These are phyloP conservation scores for Pseudophaeomoniella oleicola DNA, from an alignment of 2,329 filamentous ascomycete species.

Conservation along the genomic window DNA sequence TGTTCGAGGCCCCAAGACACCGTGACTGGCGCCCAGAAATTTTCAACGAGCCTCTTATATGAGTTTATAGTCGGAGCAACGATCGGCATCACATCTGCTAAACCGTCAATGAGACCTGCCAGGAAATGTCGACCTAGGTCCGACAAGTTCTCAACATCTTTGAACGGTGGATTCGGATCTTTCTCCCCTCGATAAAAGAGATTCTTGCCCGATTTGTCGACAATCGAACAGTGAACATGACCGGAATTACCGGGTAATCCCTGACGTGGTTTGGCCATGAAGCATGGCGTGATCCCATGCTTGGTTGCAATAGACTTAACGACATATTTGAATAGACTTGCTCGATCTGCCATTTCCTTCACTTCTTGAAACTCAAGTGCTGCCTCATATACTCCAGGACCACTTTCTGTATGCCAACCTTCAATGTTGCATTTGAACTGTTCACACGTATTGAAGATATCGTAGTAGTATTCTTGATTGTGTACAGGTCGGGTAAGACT, in stretches of 20 bases:
- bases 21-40: conserved; percentile 97
- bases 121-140: conserved; percentile 88
- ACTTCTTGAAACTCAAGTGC: conserved; percentile 82
- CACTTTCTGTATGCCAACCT: conserved; percentile 91
- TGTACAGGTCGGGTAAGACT: conserved; percentile 74
- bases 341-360: conserved; percentile 78
- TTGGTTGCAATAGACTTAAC: conserved; percentile 80
- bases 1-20: conserved; percentile 96
- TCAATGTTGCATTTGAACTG: conserved; percentile 72
- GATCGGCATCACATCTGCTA: conserved; percentile 91
- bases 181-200: conserved; percentile 59
- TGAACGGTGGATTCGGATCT: conserved; percentile 57
- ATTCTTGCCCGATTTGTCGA: conserved; percentile 68
- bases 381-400: conserved; percentile 89
- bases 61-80: conserved; percentile 92
- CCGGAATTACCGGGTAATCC: conserved; percentile 89
- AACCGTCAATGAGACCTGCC: conserved; percentile 72
- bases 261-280: conserved; percentile 94
- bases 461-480: conserved; percentile 87
- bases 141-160: conserved; percentile 66
- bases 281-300: conserved; percentile 86
- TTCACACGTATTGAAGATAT: conserved; percentile 66
- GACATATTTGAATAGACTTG: conserved; percentile 84
- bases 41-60: conserved; percentile 95
- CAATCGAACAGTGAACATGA: conserved; percentile 86